Conservation (phyloP, 202 grass and related monocot species). For the Hordeum pubiflorum region DNA sequence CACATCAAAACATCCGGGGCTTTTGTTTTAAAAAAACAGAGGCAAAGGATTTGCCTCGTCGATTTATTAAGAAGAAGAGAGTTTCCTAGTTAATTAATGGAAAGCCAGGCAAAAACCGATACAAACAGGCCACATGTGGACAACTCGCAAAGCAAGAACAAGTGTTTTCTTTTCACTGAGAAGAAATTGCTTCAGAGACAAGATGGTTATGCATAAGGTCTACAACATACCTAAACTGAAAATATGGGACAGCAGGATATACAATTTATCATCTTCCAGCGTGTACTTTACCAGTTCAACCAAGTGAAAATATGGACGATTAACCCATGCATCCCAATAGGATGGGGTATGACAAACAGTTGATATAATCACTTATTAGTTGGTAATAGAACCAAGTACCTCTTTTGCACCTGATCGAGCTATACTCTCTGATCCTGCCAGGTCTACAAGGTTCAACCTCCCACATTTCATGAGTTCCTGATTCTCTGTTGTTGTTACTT, state of each 20-base stretch:
- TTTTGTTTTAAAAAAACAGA: too few relatives aligned
- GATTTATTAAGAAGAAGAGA: too few relatives aligned
- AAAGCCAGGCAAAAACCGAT: too few relatives aligned
- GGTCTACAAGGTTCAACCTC: slow-evolving; percentile 85
- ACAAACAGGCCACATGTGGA: too few relatives aligned
- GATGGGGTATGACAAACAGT: neutral
- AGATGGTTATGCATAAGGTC: neutral
- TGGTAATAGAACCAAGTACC: slow-evolving; percentile 33
- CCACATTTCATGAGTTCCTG: slow-evolving; percentile 75
- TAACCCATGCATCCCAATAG: neutral
- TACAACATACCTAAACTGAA: neutral
- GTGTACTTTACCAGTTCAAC: neutral
- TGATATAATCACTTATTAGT: slow-evolving; percentile 7
- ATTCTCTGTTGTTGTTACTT: slow-evolving; percentile 52
- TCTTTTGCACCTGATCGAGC: slow-evolving; percentile 77
- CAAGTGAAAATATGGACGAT: neutral
- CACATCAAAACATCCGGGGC: neutral
- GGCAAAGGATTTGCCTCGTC: too few relatives aligned
- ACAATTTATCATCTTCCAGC: slow-evolving; percentile 1
- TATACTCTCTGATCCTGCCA: slow-evolving; percentile 92
- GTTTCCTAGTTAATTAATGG: too few relatives aligned
- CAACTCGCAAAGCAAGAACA: neutral
- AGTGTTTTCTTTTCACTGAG: neutral
- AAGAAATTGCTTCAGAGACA: slow-evolving; percentile 9
- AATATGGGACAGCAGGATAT: slow-evolving; percentile 3